Evolutionary conservation across 2,329 filamentous ascomycete species (phyloP).

Genomic region (Cryphonectria parasitica): DNA sequence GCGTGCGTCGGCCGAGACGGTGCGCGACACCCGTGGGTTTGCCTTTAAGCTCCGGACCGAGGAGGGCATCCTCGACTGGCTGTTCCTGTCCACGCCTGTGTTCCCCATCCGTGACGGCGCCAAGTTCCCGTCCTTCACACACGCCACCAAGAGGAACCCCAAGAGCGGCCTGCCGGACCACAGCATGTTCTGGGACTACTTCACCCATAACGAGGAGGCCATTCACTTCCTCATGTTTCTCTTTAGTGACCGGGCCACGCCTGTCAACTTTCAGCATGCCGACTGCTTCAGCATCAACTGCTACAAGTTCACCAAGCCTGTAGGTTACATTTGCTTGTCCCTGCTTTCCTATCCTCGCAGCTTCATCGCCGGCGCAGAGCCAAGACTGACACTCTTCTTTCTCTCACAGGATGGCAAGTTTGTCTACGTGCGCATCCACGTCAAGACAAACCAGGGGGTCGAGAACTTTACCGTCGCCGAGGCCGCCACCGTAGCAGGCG

Average conservation of each 20-base stretch:
- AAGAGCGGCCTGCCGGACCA: constrained; percentile 14
- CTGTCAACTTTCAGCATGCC: constrained; percentile 49
- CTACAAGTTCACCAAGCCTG: constrained; percentile 47
- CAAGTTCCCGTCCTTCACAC: constrained; percentile 48
- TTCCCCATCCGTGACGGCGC: constrained; percentile 54
- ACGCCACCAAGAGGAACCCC: constrained; percentile 18
- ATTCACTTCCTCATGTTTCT: constrained; percentile 57
- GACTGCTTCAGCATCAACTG: constrained; percentile 55
- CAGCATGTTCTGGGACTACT: constrained; percentile 38
- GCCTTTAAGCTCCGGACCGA: constrained; percentile 67
- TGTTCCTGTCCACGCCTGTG: constrained; percentile 37
- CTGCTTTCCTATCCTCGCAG: background rate
- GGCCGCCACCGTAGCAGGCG: constrained; percentile 20
- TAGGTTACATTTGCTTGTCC: background rate
- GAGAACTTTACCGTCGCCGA: constrained; percentile 13
- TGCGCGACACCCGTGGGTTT: constrained; percentile 67
- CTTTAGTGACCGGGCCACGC: constrained; percentile 54
- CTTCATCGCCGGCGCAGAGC: background rate
- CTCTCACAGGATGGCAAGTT: constrained; percentile 26
- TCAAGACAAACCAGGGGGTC: constrained; percentile 26
- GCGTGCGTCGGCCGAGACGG: constrained; percentile 52
- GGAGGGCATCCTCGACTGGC: constrained; percentile 66
- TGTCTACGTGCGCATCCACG: constrained; percentile 28
- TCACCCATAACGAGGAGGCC: constrained; percentile 47
- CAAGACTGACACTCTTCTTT: background rate